Conservation (phyloP, 805 yeast species). For the Myxozyma neotropica region DNA sequence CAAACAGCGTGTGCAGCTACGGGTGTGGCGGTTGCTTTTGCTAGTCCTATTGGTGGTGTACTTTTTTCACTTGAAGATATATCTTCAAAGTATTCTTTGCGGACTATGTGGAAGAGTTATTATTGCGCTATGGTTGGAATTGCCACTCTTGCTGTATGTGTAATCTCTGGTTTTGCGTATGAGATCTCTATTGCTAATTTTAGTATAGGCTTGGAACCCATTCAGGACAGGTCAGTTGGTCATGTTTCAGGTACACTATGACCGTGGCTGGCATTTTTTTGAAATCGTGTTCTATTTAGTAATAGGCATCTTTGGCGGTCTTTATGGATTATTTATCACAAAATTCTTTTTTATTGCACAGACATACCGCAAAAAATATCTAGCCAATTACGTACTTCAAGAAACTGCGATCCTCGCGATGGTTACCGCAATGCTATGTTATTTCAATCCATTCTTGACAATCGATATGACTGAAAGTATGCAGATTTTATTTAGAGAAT, state of each 20-base stretch:
- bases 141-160: constrained; percentile 59
- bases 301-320: constrained; percentile 88
- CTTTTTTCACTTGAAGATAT: constrained; percentile 91
- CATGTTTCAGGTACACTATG: constrained; percentile 86
- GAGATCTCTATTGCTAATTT: neutral
- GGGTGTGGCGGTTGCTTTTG: constrained; percentile 98
- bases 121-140: constrained; percentile 90
- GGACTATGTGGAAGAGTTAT: constrained; percentile 88
- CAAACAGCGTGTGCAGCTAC: constrained; percentile 93
- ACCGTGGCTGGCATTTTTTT: constrained; percentile 79
- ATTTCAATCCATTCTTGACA: constrained; percentile 76
- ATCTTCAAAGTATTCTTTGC: constrained; percentile 67
- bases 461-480: constrained; percentile 95
- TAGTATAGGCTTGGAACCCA: constrained; percentile 66
- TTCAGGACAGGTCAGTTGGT: constrained; percentile 94
- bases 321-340: constrained; percentile 58
- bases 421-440: constrained; percentile 74
- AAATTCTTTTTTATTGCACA: constrained; percentile 51
- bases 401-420: constrained; percentile 72
- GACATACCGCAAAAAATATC: constrained; percentile 35
- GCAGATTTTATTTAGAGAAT: constrained; percentile 86
- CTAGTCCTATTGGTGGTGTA: constrained; percentile 96
- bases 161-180: neutral
- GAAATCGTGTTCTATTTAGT: constrained; percentile 80
- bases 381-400: constrained; percentile 61